Evolutionary conservation across 1,139 yeast species (phyloP).

Genomic region (Suhomyces bokatorum): DNA sequence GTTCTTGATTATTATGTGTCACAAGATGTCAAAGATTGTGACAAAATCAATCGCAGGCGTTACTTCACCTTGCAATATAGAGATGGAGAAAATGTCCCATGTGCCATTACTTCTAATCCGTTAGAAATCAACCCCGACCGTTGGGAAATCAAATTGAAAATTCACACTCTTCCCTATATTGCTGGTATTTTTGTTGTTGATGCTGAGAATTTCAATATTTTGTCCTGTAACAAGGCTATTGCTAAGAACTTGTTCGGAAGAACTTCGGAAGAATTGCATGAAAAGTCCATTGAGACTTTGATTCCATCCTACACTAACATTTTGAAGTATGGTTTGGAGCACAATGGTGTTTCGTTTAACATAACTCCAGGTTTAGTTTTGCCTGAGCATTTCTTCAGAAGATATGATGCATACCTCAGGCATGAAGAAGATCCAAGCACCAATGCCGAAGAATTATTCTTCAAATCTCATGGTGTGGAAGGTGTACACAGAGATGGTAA

Average conservation of each 20-base stretch:
- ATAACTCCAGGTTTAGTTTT: constrained; percentile 60
- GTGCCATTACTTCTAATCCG: constrained; percentile 67
- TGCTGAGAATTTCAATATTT: constrained; percentile 43
- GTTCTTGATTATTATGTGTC: constrained; percentile 17
- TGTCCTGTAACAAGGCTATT: constrained; percentile 77
- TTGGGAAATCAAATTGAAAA: constrained; percentile 52
- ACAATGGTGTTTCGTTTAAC: constrained; percentile 37
- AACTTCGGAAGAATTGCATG: constrained; percentile 46
- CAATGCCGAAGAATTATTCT: constrained; percentile 40
- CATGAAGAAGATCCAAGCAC: constrained; percentile 14
- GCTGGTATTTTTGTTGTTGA: constrained; percentile 84
- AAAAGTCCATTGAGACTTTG: constrained; percentile 53
- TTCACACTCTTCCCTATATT: constrained; percentile 80
- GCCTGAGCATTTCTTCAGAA: constrained; percentile 88
- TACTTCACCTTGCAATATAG: constrained; percentile 60
- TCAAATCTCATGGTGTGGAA: constrained; percentile 63
- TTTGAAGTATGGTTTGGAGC: constrained; percentile 48
- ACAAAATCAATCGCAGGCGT: constrained; percentile 54
- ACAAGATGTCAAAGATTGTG: constrained; percentile 40
- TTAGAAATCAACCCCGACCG: constrained; percentile 43
- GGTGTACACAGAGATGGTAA: constrained; percentile 75
- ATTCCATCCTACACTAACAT: constrained; percentile 67
- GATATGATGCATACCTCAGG: constrained; percentile 39
- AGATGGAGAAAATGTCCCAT: constrained; percentile 52
- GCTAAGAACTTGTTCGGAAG: constrained; percentile 78